Percentiles rank a stretch among this genome's conserved stretches.
Evolutionary conservation across 805 yeast species (phyloP).

Genomic region (Danielia oregonensis): DNA sequence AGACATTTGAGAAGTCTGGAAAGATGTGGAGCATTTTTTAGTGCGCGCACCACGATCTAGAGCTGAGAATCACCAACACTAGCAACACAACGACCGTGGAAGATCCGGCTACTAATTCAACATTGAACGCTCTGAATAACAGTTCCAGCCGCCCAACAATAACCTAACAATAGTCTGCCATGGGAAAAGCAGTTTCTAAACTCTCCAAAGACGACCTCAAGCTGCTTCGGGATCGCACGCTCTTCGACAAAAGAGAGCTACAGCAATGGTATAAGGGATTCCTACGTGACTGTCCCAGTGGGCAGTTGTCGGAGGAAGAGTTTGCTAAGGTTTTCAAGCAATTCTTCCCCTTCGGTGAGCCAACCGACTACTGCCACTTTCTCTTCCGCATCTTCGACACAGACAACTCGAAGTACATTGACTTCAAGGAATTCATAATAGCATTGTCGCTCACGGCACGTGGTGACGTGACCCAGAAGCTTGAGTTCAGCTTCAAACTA

Average conservation of each 20-base stretch:
- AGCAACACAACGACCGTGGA: too few species aligned
- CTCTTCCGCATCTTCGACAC: slow-evolving; percentile 87
- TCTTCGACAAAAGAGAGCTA: slow-evolving; percentile 87
- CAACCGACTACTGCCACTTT: slow-evolving; percentile 82
- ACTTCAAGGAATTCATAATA: slow-evolving; percentile 87
- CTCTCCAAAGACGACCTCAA: slow-evolving; percentile 86
- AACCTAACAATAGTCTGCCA: too few species aligned
- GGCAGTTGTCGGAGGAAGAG: slow-evolving; percentile 81
- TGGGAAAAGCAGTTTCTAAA: slow-evolving; percentile 96
- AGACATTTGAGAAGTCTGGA: too few species aligned
- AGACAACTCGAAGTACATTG: slow-evolving; percentile 75
- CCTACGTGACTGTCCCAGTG: slow-evolving; percentile 87
- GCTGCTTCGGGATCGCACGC: slow-evolving; percentile 77
- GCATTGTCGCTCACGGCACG: slow-evolving; percentile 85
- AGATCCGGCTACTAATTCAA: too few species aligned
- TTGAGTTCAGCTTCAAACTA: slow-evolving; percentile 84
- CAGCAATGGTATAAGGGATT: slow-evolving; percentile 99
- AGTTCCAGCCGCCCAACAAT: too few species aligned
- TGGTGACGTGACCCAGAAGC: slow-evolving; percentile 79
- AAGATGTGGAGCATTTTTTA: too few species aligned
- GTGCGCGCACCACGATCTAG: too few species aligned
- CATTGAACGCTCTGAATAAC: too few species aligned
- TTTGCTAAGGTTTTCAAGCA: slow-evolving; percentile 91
- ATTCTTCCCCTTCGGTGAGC: slow-evolving; percentile 98
- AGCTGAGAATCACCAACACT: too few species aligned